Evolutionary conservation across 1,284 basidiomycete genomes (phyloP), one percentile per base, ranked within the genome.

Genomic region (Ganoderma lingzhi): DNA sequence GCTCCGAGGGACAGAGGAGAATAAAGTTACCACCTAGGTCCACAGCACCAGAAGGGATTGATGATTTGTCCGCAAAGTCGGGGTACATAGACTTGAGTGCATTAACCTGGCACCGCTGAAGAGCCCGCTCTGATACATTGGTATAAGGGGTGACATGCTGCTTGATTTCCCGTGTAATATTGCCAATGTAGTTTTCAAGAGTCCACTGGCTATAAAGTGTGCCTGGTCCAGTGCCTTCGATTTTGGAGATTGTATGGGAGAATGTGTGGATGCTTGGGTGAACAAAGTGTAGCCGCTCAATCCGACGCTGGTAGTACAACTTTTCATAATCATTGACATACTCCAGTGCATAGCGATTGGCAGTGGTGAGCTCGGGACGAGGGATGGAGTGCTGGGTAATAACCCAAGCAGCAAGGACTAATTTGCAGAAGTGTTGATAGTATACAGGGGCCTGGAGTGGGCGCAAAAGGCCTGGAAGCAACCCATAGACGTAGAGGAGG

Each of bases 101-200:
- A 59, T 75, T 78, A 5, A 75, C 59, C 9, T 71, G 70, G 1
- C 64, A 62, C 12, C 71, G 65, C 0, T 58, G 71, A 0, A 75
- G 35, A 12, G 37, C 72, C 19, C 71, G 68, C n/a, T 72, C 55
- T 9, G 75, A 48, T 1, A 78, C 66, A 62, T 77, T 77, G 0
- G 69, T 70, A 42, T 71, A 79, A 9, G 72, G 71, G 14, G 71
- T 74, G 5, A 67, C 69, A 9, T 70, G 73, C 41, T 74, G 75
- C 2, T 63, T 55, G 3, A 79, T 73, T 56, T 79, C 74, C 0
- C 63, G 42, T 1, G 74, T 75, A 19, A 80, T 66, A 41, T 77
- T 71, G 15, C 78, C 78, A 6, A 79, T 80, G 6, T 59, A 68
- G 6, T 75, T 70, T 63, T 80, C 78, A 58, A 78, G 71, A 0